Conservation (phyloP, 2,329 filamentous ascomycete genomes). For the Simplicillium sp. region DNA sequence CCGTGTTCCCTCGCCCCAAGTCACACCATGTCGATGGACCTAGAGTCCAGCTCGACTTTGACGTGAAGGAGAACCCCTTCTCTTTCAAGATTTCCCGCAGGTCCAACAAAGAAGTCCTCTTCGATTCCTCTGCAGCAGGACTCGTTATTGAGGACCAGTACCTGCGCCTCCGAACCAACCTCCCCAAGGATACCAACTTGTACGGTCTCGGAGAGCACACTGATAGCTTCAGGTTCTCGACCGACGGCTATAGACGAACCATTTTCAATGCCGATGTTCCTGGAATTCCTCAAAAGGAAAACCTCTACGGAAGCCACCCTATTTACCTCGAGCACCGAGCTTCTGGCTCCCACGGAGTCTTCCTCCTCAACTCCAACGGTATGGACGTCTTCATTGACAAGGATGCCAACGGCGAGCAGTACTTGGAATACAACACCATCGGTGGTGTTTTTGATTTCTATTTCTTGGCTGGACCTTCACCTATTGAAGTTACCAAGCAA, state of each 20-base stretch:
- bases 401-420: constrained; percentile 48
- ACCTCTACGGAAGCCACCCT: constrained; percentile 69
- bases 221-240: constrained; percentile 56
- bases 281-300: constrained; percentile 48
- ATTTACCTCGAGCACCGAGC: constrained; percentile 57
- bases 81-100: constrained; percentile 45
- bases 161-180: constrained; percentile 54
- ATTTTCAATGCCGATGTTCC: constrained; percentile 64
- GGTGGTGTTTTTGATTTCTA: constrained; percentile 74
- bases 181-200: constrained; percentile 57
- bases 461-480: constrained; percentile 65
- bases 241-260: constrained; percentile 48
- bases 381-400: constrained; percentile 65
- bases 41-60: constrained; percentile 32
- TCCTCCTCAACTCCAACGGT: constrained; percentile 65
- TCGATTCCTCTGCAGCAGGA: constrained; percentile 54
- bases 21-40: constrained; percentile 14
- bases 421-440: constrained; percentile 71
- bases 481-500: constrained; percentile 57
- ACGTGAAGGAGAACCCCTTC: constrained; percentile 39
- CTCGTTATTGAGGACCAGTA: constrained; percentile 70
- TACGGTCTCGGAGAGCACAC: constrained; percentile 71
- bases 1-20: constrained; percentile 51
- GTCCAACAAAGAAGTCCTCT: constrained; percentile 35
- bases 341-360: constrained; percentile 59